Evolutionary conservation across 176 grass and related monocot species (phyloP).

Genomic region (Aegilops tauschii): DNA sequence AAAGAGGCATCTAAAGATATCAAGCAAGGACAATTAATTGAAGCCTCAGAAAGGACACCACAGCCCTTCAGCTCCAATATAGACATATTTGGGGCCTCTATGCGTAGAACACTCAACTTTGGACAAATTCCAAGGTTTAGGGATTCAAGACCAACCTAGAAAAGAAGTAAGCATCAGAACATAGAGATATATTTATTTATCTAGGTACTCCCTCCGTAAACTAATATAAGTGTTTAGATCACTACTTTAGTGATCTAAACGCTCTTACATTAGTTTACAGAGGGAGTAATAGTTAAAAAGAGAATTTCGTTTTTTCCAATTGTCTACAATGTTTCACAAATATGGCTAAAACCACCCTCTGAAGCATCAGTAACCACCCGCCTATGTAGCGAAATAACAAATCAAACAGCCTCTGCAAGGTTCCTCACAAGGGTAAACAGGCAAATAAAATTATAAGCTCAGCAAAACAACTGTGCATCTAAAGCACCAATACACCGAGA

Average conservation of each 20-base stretch:
- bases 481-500: too few relatives aligned
- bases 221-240: too few relatives aligned
- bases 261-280: too few relatives aligned
- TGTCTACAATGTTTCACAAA: constrained; percentile 6
- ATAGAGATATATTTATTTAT: neutral
- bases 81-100: constrained; percentile 85
- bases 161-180: constrained; percentile 16
- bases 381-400: neutral
- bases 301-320: neutral
- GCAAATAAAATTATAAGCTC: too few relatives aligned
- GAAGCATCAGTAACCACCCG: neutral
- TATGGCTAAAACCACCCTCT: neutral
- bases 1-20: constrained; percentile 89
- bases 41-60: constrained; percentile 79
- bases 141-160: constrained; percentile 91
- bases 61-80: constrained; percentile 87
- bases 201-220: neutral
- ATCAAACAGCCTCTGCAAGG: too few relatives aligned
- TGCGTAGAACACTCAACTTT: constrained; percentile 62
- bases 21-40: constrained; percentile 80
- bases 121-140: constrained; percentile 97
- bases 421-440: neutral
- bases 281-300: neutral
- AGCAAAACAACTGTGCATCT: too few relatives aligned
- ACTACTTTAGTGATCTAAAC: too few relatives aligned